Percentiles rank a stretch among this genome's conserved stretches.
These are phyloP conservation scores for Globisporangium viniferum DNA, from an alignment of 352 stramenopile species.

Conservation along the genomic window DNA sequence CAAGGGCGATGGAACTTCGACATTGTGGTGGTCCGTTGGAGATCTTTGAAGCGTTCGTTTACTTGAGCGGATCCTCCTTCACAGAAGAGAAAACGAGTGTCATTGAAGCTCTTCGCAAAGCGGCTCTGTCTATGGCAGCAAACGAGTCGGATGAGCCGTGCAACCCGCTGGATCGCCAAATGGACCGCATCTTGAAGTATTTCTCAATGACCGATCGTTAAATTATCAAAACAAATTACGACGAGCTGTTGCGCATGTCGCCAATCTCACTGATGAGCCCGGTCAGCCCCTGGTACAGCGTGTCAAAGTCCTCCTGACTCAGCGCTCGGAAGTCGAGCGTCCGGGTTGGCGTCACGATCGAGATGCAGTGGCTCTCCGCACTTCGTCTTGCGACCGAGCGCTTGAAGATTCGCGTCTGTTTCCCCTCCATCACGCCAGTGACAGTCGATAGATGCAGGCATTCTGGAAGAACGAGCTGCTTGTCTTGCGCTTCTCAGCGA, in stretches of 20 bases:
- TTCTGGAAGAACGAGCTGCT: conserved; percentile 27
- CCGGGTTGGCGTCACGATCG: conserved; percentile 31
- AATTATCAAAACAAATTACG: neutral
- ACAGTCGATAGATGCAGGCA: conserved; percentile 26
- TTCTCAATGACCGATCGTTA: neutral
- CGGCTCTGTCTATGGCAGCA: neutral
- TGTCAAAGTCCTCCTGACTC: conserved; percentile 29
- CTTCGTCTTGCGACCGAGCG: conserved; percentile 23
- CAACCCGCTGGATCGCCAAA: conserved; percentile 16
- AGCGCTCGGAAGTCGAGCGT: conserved; percentile 45
- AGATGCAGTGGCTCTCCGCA: conserved; percentile 31
- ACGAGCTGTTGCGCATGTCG: neutral
- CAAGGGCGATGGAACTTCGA: neutral
- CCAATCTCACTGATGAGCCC: conserved; percentile 24
- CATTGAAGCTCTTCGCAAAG: neutral
- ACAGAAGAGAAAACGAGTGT: neutral
- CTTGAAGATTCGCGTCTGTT: conserved; percentile 39
- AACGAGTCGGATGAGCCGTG: neutral
- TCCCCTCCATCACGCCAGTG: conserved; percentile 34
- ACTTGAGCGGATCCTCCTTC: neutral
- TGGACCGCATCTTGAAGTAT: conserved; percentile 4
- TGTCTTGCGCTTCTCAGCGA: neutral
- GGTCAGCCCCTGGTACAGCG: conserved; percentile 29
- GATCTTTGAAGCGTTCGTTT: conserved; percentile 10
- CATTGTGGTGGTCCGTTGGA: conserved; percentile 14